Conservation (phyloP, 2,329 filamentous ascomycete genomes). For the Drechslerella stenobrocha region DNA sequence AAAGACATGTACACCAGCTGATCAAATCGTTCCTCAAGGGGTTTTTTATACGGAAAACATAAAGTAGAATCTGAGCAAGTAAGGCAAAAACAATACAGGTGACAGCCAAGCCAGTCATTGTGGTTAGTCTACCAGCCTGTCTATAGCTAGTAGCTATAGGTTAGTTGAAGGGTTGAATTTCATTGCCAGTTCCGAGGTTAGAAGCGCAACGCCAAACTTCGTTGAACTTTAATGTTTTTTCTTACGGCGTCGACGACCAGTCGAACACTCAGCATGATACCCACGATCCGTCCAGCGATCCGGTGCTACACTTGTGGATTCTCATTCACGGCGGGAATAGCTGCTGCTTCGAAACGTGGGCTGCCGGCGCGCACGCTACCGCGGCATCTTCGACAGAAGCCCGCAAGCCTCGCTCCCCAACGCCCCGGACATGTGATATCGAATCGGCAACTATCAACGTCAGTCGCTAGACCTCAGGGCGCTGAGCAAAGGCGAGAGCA, state of each 20-base stretch:
- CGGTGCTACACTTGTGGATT: slow-evolving; percentile 10
- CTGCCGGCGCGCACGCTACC: slow-evolving; percentile 16
- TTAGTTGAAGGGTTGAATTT: too few relatives aligned
- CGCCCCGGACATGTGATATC: slow-evolving; percentile 7
- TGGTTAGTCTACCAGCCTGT: too few relatives aligned
- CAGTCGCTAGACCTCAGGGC: not conserved
- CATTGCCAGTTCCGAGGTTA: too few relatives aligned
- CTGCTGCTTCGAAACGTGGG: slow-evolving; percentile 21
- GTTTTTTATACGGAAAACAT: too few relatives aligned
- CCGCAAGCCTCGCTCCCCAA: not conserved
- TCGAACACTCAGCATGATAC: slow-evolving; percentile 40
- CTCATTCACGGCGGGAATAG: slow-evolving; percentile 6
- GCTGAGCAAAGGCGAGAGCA: not conserved
- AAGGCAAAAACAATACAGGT: too few relatives aligned
- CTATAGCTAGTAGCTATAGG: too few relatives aligned
- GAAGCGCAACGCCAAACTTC: not conserved
- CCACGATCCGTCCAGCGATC: slow-evolving; percentile 35
- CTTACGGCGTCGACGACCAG: slow-evolving; percentile 13
- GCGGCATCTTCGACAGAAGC: slow-evolving; percentile 5
- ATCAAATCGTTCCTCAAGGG: too few relatives aligned
- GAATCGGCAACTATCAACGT: slow-evolving; percentile 18
- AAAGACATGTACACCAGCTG: too few relatives aligned
- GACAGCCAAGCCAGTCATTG: too few relatives aligned
- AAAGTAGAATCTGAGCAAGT: too few relatives aligned
- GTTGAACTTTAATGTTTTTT: slow-evolving; percentile 2